Evolutionary conservation across 305 asterid genomes (phyloP).

Genomic region (Solanum hybrid): DNA sequence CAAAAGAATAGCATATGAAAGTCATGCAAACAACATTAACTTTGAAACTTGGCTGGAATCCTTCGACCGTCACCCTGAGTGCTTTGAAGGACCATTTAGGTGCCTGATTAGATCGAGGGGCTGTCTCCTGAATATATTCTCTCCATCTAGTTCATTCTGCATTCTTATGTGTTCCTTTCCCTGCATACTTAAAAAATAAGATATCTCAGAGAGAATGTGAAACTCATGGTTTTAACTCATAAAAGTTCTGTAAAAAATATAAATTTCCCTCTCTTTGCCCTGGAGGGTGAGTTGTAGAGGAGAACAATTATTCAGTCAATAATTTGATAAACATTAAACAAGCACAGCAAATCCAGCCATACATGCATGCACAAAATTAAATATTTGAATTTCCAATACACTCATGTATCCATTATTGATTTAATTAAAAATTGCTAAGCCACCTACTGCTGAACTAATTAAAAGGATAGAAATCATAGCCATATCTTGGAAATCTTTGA

Average conservation of each 20-base stretch:
- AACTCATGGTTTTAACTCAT: background rate
- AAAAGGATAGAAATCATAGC: background rate
- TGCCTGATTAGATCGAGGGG: background rate
- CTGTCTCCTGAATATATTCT: constrained; percentile 1
- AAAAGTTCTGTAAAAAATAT: background rate
- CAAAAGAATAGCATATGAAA: background rate
- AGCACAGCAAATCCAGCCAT: background rate
- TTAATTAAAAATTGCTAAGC: background rate
- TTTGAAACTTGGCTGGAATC: background rate
- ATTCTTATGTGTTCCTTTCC: background rate
- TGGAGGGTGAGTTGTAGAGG: background rate
- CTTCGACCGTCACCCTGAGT: background rate
- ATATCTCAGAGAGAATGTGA: background rate
- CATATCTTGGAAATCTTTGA: background rate
- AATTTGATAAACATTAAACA: background rate
- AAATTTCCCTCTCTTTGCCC: background rate
- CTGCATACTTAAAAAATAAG: background rate
- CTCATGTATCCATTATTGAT: background rate
- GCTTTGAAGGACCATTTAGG: constrained; percentile 3
- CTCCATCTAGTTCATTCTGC: background rate
- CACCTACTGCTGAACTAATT: background rate
- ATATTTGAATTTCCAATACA: background rate
- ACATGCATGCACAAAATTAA: background rate
- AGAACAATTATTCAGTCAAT: background rate
- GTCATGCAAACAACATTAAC: background rate